Percentiles rank a stretch among this genome's conserved stretches.
These are phyloP conservation scores for Coemansia sp. DNA, from an alignment of 192 early-diverging fungal genomes.

Conservation along the genomic window DNA sequence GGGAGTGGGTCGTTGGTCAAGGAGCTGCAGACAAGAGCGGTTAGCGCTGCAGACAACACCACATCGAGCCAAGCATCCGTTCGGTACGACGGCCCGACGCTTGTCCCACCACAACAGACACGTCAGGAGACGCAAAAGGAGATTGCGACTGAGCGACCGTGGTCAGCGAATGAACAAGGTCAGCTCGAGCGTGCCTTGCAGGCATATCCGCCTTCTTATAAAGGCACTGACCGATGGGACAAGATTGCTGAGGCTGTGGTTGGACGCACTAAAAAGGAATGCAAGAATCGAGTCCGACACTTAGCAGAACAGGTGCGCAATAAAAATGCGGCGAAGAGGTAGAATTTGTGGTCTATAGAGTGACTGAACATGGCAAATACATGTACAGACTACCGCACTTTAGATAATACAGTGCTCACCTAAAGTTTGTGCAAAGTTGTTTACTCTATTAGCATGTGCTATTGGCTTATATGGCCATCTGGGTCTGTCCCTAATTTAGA, in stretches of 20 bases:
- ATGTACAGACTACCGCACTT: no score
- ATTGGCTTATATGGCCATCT: no score
- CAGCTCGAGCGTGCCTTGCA: slow-evolving; percentile 60
- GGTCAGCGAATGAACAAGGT: slow-evolving; percentile 58
- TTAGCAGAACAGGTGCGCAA: slow-evolving; percentile 21
- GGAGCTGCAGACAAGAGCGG: slow-evolving; percentile 36
- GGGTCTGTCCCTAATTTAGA: no score
- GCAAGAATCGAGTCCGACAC: slow-evolving; percentile 61
- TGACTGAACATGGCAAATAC: no score
- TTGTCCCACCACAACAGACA: neutral
- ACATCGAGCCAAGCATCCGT: slow-evolving; percentile 13
- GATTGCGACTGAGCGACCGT: slow-evolving; percentile 28
- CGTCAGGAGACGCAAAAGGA: neutral
- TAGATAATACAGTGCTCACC: no score
- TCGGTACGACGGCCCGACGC: slow-evolving; percentile 21
- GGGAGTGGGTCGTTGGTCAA: slow-evolving; percentile 41
- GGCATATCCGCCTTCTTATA: slow-evolving; percentile 58
- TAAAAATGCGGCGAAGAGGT: no score
- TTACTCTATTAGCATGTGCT: no score
- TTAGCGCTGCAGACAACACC: slow-evolving; percentile 3
- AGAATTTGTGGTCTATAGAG: no score
- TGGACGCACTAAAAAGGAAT: slow-evolving; percentile 64
- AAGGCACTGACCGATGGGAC: slow-evolving; percentile 65
- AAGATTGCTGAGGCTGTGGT: slow-evolving; percentile 60
- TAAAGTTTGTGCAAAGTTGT: no score